Conservation (phyloP, 345 rosid genomes). For the Populus simonii region DNA sequence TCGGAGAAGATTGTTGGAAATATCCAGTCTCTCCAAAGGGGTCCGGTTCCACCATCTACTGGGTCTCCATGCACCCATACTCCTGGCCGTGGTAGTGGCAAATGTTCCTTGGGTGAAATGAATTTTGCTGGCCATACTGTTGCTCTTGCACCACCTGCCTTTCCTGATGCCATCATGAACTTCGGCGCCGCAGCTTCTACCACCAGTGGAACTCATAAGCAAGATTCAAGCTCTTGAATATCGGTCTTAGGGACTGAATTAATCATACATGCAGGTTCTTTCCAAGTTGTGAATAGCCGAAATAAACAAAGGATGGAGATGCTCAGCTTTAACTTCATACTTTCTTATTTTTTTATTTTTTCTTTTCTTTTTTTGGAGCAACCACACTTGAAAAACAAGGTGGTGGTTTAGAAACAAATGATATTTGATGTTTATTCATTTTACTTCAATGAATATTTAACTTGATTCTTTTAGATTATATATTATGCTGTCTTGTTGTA, state of each 20-base stretch:
- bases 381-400: not conserved
- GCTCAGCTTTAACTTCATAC: not conserved
- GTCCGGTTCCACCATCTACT: conserved; percentile 30
- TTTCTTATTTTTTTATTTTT: not conserved
- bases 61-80: conserved; percentile 37
- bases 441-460: not conserved
- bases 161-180: conserved; percentile 5
- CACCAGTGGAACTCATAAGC: conserved; percentile 5
- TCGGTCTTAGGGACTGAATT: not conserved
- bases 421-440: not conserved
- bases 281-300: not conserved
- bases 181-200: not conserved
- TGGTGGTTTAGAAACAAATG: not conserved
- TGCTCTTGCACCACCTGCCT: conserved; percentile 5
- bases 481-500: not conserved
- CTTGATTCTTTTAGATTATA: not conserved
- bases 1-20: not conserved
- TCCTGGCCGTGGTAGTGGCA: conserved; percentile 26
- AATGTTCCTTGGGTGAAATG: conserved; percentile 30
- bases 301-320: not conserved
- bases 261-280: not conserved
- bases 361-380: not conserved
- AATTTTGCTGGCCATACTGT: conserved; percentile 15
- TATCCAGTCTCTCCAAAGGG: conserved; percentile 36
- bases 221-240: conserved; percentile 8